Evolutionary conservation across 2,329 filamentous ascomycete species (phyloP).

Genomic region (Trichoderma sp.): DNA sequence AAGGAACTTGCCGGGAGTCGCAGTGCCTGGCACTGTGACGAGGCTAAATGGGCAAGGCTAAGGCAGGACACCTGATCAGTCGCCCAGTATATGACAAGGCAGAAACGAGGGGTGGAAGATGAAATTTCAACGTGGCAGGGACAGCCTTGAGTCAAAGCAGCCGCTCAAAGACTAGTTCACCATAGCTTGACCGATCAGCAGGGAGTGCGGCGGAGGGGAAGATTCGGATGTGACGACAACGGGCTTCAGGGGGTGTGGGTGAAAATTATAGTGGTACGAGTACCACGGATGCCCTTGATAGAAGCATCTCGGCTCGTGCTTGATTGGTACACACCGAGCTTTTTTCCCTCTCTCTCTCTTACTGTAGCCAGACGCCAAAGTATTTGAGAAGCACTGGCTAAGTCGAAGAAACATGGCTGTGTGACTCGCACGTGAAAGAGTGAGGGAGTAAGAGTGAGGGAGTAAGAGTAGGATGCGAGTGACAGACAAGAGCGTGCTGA

Average conservation of each 20-base stretch:
- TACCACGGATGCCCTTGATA: neutral
- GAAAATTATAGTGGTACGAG: neutral
- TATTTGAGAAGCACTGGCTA: neutral
- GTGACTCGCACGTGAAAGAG: neutral
- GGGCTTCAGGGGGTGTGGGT: neutral
- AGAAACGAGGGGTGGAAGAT: neutral
- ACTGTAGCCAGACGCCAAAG: neutral
- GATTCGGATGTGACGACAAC: neutral
- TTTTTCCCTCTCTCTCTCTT: neutral
- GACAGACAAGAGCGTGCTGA: neutral
- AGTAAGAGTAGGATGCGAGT: neutral
- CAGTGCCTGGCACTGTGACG: neutral
- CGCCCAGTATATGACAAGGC: neutral
- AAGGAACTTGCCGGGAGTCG: neutral
- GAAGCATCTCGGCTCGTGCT: neutral
- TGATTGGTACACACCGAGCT: neutral
- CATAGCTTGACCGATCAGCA: neutral
- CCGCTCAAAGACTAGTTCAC: neutral
- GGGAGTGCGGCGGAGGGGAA: neutral
- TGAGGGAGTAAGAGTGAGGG: neutral
- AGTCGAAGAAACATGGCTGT: neutral
- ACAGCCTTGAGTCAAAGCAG: conserved; percentile 10
- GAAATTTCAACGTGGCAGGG: neutral
- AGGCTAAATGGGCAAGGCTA: conserved; percentile 10
- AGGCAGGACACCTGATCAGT: neutral